These are phyloP conservation scores for Letharia lupina DNA, from an alignment of 495 filamentous ascomycete genomes.

Conservation along the genomic window DNA sequence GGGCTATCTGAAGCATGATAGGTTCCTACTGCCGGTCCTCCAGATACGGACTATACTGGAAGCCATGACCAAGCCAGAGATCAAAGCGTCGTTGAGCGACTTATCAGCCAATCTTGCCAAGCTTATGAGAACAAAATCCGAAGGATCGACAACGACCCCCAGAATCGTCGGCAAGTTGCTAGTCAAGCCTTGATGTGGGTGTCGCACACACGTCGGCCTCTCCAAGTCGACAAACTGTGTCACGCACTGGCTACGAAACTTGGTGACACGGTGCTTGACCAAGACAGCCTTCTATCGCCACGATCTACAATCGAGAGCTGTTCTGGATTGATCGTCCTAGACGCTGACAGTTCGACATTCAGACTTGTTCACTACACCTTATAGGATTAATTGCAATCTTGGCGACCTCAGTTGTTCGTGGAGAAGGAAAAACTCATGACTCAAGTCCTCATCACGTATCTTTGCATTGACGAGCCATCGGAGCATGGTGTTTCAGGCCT, in stretches of 20 bases:
- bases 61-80: constrained; percentile 27
- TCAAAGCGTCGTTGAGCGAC: constrained; percentile 30
- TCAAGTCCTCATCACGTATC: constrained; percentile 19
- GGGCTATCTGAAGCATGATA: no score
- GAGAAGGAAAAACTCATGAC: constrained; percentile 16
- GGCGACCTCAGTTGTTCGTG: constrained; percentile 8
- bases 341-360: constrained; percentile 38
- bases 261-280: constrained; percentile 29
- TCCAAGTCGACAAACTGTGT: constrained; percentile 37
- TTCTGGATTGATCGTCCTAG: constrained; percentile 42
- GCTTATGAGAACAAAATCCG: constrained; percentile 37
- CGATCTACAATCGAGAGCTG: constrained; percentile 40
- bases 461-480: constrained; percentile 1
- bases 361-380: constrained; percentile 49
- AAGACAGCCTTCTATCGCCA: constrained; percentile 30
- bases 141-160: constrained; percentile 34
- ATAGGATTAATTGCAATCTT: constrained; percentile 42
- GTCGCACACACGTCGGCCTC: constrained; percentile 29
- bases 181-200: constrained; percentile 40
- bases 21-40: constrained; percentile 47
- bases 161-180: constrained; percentile 28
- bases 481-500: background rate
- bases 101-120: constrained; percentile 26
- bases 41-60: constrained; percentile 35
- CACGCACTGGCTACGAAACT: constrained; percentile 39